Base-by-base conservation (phyloP, 2,329 filamentous ascomycete species). In the Pseudogymnoascus sp. region DNA sequence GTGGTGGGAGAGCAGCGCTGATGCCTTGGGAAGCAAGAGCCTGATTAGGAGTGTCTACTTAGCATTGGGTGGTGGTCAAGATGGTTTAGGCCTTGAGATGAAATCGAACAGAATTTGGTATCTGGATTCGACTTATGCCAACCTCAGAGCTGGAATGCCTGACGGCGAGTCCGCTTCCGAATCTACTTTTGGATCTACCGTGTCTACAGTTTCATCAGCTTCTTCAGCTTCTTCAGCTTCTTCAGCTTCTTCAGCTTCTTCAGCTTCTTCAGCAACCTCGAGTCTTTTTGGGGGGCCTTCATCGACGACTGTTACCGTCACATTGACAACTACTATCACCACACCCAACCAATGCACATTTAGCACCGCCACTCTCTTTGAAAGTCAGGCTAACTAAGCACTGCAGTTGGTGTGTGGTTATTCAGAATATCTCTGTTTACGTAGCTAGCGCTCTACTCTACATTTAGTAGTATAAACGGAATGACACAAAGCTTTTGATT, bases 1-100 rank as follows among this genome's bases (percentile, higher is more conserved):
- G 90, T 93, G 90, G 83, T 95, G 90, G 90, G 90, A 93, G 74
- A 86, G 84, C 25, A 90, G 85, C 66, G 85, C 81, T 11, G 90
- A 93, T 73, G 81, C 81, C 71, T 79, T 71, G 2, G 84, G 81
- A 19, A 76, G 75, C 11, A 80, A 81, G 4, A 89, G 85, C 67
- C 76, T 93, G 68, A 86, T 89, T 64, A 71, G 73, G 45, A 80
- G 79, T 10, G 72, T 73, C 60, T 43, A 21, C 41, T 21, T 43
- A 13, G 41, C 10, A 21, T 21, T 43, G 4, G 41, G 16, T 43
- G 41, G 16, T 43, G 41, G 41, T 65, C 10, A 36, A 5, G 7
- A 61, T 39, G 60, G 60, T 14, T 61, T 37, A 36, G 25, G 60
- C 7, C 60, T 61, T 23, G 34, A 61, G 13, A 61, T 2, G 6